A percentile compares a stretch with the other conserved stretches of the same genome.
Evolutionary conservation across 1,284 basidiomycete species (phyloP).

Genomic region (Trichosporon inkin): DNA sequence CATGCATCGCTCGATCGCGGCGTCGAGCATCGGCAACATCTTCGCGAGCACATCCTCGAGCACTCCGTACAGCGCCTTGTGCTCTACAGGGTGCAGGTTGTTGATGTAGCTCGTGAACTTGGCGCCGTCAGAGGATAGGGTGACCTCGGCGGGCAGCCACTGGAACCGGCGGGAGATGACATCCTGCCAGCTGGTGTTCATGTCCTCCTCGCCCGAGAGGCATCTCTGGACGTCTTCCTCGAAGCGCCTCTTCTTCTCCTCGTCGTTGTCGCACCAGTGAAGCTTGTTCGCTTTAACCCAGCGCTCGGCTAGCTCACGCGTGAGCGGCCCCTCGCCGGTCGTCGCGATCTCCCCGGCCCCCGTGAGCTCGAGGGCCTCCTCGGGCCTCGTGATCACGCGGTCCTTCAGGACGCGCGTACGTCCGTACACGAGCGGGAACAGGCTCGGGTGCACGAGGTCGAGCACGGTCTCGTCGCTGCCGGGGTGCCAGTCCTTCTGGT

Average conservation of each 20-base stretch:
- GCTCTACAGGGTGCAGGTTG: slow-evolving; percentile 12
- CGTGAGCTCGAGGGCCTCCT: neutral
- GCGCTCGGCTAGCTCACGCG: neutral
- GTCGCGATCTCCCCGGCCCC: neutral
- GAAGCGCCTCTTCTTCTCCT: neutral
- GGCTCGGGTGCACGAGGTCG: slow-evolving; percentile 15
- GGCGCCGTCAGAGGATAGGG: neutral
- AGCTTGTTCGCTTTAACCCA: neutral
- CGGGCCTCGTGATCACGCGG: neutral
- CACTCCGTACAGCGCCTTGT: slow-evolving; percentile 8
- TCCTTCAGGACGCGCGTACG: neutral
- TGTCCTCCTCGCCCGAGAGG: neutral
- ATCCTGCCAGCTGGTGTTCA: neutral
- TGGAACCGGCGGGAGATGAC: slow-evolving; percentile 5
- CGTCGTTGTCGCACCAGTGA: neutral
- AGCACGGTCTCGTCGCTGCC: slow-evolving; percentile 10
- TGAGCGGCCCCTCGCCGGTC: neutral
- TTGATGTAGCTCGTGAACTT: slow-evolving; percentile 17
- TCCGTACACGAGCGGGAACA: slow-evolving; percentile 13
- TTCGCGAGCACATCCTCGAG: neutral
- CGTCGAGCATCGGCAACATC: neutral
- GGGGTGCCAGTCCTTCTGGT: slow-evolving; percentile 12
- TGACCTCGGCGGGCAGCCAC: slow-evolving; percentile 15
- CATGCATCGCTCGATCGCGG: slow-evolving; percentile 9
- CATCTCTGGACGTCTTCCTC: neutral